A percentile compares a stretch with the other conserved stretches of the same genome.
These are phyloP conservation scores for Kalmusia sp. DNA, from an alignment of 2,329 filamentous ascomycete species.

Conservation along the genomic window DNA sequence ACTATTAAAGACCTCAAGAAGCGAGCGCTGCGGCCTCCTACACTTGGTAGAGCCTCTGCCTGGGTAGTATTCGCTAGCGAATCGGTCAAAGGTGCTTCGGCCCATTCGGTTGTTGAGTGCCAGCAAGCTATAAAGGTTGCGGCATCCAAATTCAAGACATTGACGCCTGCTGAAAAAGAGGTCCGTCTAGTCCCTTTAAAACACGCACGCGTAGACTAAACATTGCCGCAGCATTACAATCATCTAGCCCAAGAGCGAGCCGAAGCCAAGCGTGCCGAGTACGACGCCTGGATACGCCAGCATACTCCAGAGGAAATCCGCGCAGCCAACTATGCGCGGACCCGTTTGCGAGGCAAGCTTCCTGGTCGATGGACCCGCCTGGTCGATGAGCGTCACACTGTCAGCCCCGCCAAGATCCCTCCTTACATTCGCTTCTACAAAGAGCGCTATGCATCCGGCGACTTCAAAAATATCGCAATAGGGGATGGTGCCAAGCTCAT, in stretches of 20 bases:
- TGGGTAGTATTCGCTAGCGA: conserved; percentile 40
- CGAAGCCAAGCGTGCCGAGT: conserved; percentile 52
- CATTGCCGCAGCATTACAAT: conserved; percentile 57
- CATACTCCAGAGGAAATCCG: conserved; percentile 65
- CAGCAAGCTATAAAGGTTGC: conserved; percentile 1
- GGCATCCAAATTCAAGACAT: conserved; percentile 27
- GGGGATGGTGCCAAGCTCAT: conserved; percentile 52
- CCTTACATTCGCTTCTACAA: conserved; percentile 54
- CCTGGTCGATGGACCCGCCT: conserved; percentile 41
- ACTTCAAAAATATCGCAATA: conserved; percentile 56
- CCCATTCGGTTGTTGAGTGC: neutral
- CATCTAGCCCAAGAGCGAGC: conserved; percentile 57
- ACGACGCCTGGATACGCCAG: conserved; percentile 61
- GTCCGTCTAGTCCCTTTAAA: conserved; percentile 22
- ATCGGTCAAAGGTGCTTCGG: neutral
- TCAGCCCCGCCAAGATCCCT: conserved; percentile 23
- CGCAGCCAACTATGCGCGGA: conserved; percentile 65
- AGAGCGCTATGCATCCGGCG: conserved; percentile 56
- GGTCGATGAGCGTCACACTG: conserved; percentile 61
- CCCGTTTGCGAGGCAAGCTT: conserved; percentile 35
- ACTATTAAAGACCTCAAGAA: conserved; percentile 42
- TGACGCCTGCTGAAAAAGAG: conserved; percentile 45
- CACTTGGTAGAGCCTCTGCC: conserved; percentile 9
- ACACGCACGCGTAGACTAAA: conserved; percentile 9
- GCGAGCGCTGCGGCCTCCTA: conserved; percentile 47